Conservation (phyloP, 2,329 filamentous ascomycete genomes). For the Ophiostoma perfectum region DNA sequence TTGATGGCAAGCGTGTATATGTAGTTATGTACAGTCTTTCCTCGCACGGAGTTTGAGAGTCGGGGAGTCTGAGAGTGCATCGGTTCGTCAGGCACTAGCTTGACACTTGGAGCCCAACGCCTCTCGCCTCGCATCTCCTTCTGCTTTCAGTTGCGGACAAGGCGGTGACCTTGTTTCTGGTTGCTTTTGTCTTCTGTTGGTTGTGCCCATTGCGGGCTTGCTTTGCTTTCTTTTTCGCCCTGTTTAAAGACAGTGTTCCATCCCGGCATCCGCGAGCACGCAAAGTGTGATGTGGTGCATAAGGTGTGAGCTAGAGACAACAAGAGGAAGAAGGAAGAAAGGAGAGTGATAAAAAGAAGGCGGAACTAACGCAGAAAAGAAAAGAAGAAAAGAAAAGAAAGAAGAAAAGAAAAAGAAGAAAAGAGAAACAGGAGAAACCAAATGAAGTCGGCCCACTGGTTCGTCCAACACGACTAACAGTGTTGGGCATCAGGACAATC, state of each 20-base stretch:
- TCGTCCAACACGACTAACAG: not conserved
- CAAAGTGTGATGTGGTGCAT: not conserved
- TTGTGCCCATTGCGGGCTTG: not conserved
- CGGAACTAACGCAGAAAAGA: not conserved
- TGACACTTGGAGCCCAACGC: no score
- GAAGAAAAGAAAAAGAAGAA: not conserved
- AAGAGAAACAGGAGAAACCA: not conserved
- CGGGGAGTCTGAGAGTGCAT: not conserved
- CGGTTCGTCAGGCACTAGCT: slow-evolving; percentile 6
- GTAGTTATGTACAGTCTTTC: no score
- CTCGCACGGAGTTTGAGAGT: no score
- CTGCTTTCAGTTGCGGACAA: not conserved
- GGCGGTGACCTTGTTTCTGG: slow-evolving; percentile 1
- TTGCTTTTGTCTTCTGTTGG: not conserved
- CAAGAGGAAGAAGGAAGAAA: not conserved
- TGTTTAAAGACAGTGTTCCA: not conserved
- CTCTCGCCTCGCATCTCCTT: slow-evolving; percentile 2
- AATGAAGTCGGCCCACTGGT: not conserved
- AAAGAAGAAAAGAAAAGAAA: not conserved
- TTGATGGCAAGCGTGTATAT: no score
- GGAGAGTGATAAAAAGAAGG: not conserved
- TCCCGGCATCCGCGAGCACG: slow-evolving; percentile 11
- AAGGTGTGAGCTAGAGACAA: not conserved
- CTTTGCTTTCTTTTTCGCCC: not conserved
- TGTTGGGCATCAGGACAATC: slow-evolving; percentile 5